Base-by-base conservation (phyloP, 106 monocot species). In the Apostasia ramifera region DNA sequence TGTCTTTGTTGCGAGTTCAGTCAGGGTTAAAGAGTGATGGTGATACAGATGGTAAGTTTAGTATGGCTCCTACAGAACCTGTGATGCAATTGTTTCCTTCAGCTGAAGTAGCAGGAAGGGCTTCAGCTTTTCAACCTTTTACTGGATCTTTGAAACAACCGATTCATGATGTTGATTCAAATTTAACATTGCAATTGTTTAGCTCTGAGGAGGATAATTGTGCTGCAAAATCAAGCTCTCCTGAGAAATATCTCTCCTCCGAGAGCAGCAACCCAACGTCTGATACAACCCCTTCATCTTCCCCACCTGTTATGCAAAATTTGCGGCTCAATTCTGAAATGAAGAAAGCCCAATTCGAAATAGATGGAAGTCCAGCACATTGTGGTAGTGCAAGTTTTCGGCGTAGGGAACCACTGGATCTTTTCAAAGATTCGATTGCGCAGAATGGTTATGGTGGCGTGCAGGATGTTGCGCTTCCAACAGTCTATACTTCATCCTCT, bases 191-290 rank as follows among this genome's bases (percentile, higher is more conserved):
- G 70, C 87, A 90, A 66, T 82, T 93, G 6, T 99, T 93, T 76
- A 79, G 83, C 54, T 76, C 84, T 42, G 55, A 76, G 64, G 91
- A 79, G 40, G 87, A 85, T 47, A 87, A 83, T 41, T 85, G 85
- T 60, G 87, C 85, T 45, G 81, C 79, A 2, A 89, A 90, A 63
- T 45, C 84, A 58, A 73, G 77, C 46, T 87, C 81, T 66, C 71
- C 83, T 3, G 75, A 71, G 39, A 98, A 90, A 70, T 87, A 92
- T 83, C 70, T 82, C 5, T 98, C 89, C 13, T 89, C 97, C 40
- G 97, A 92, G 68, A 92, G 89, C 67, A 93, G 98, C 57, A 99
- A 93, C 56, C 93, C 90, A 1, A 82, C 88, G 74, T 89, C 90
- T 10, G 92, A 93, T 53, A 81, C 81, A 75, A 93, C 93, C 39